Evolutionary conservation across 1,284 basidiomycete genomes (phyloP).

Genomic region (Inonotus obliquus): DNA sequence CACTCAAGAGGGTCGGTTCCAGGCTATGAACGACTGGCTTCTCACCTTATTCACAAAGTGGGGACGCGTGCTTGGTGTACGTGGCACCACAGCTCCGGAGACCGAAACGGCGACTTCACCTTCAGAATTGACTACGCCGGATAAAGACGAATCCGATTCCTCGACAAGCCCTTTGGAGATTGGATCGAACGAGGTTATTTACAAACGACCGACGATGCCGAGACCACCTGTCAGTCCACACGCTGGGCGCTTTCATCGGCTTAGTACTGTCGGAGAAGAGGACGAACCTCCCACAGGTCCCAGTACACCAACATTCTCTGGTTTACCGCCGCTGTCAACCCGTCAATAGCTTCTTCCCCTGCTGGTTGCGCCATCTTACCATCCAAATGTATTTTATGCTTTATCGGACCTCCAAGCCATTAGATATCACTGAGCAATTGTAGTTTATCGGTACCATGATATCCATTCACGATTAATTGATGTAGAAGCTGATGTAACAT

Average conservation of each 20-base stretch:
- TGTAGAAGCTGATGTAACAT: not conserved
- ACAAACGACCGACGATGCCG: not conserved
- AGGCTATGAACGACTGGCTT: conserved; percentile 65
- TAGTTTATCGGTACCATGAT: conserved; percentile 12
- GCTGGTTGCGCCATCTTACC: not conserved
- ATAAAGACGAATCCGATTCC: not conserved
- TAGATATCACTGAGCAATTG: not conserved
- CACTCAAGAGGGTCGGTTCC: conserved; percentile 48
- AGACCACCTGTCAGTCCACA: not conserved
- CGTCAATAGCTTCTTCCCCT: not conserved
- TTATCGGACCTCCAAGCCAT: not conserved
- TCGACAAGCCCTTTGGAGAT: not conserved
- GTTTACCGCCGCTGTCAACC: not conserved
- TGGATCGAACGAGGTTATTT: not conserved
- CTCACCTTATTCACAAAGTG: conserved; percentile 69
- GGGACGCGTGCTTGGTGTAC: conserved; percentile 32
- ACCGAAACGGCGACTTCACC: not conserved
- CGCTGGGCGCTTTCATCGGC: conserved; percentile 11
- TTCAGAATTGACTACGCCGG: not conserved
- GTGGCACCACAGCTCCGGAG: conserved; percentile 19
- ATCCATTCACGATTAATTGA: conserved; percentile 25
- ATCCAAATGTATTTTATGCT: not conserved
- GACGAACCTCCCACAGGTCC: conserved; percentile 7
- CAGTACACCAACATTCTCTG: not conserved
- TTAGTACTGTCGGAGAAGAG: conserved; percentile 18